Conservation (phyloP, 495 filamentous ascomycete genomes). For the Neurospora tetrasperma region DNA sequence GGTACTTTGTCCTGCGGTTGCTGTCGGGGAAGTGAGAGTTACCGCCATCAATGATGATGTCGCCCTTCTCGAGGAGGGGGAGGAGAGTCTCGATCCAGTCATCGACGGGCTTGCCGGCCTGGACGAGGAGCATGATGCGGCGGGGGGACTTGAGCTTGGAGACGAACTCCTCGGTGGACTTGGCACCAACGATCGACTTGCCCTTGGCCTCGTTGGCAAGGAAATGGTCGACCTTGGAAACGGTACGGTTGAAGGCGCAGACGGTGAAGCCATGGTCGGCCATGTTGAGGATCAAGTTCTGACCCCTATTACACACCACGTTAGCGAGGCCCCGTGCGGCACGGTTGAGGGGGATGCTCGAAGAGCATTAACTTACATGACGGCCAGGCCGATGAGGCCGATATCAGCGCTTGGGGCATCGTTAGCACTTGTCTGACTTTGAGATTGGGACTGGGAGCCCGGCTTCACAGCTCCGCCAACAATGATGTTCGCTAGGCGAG, state of each 20-base stretch:
- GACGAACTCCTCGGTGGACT: constrained; percentile 89
- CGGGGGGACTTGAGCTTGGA: constrained; percentile 93
- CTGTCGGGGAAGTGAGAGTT: constrained; percentile 99
- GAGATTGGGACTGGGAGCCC: constrained; percentile 21
- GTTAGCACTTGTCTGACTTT: constrained; percentile 36
- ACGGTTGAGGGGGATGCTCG: constrained; percentile 5
- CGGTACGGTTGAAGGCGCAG: constrained; percentile 94
- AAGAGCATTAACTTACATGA: constrained; percentile 55
- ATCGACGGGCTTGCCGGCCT: constrained; percentile 95
- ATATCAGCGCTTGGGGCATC: constrained; percentile 62
- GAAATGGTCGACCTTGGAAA: constrained; percentile 95
- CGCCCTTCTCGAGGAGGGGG: constrained; percentile 77
- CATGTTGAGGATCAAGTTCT: constrained; percentile 98
- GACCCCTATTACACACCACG: constrained; percentile 32
- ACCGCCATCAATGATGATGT: constrained; percentile 98
- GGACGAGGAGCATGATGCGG: constrained; percentile 94
- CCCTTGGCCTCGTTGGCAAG: constrained; percentile 89
- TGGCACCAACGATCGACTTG: constrained; percentile 86
- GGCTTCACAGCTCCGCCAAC: constrained; percentile 47
- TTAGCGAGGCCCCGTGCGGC: neutral
- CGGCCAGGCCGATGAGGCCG: constrained; percentile 98
- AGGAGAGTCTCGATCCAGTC: constrained; percentile 96
- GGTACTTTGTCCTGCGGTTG: constrained; percentile 88
- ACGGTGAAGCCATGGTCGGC: constrained; percentile 95
- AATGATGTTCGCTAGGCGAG: constrained; percentile 78